Evolutionary conservation across 805 yeast genomes (phyloP), one percentile per base, ranked within the genome.

Genomic region (Pachysolen tannophilus): DNA sequence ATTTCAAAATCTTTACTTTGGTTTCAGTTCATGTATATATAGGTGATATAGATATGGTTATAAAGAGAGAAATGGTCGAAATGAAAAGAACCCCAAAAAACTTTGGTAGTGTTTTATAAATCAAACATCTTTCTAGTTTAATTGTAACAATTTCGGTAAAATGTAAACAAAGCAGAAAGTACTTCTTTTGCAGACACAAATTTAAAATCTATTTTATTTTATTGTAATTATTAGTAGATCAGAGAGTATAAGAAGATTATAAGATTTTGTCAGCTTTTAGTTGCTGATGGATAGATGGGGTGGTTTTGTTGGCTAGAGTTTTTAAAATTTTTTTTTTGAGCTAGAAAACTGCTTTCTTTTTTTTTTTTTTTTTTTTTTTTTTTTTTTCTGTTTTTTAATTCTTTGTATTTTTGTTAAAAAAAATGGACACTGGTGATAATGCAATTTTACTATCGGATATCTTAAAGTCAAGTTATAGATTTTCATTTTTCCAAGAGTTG

Each of bases 311-410:
- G 3, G 49, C 43, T 23, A 39, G 41, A n/a, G n/a, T n/a, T n/a
- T n/a, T n/a, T n/a, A n/a, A n/a, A n/a, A n/a, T n/a, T n/a, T n/a
- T n/a, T 26, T 43, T 49, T 23, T 33, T 49, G 34, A 48, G 43
- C 32, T 47, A 43, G 19, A 39, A 44, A 26, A 20, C 40, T n/a
- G 41, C 43, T 15, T 42, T 50, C 10, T 47, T 49, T 8, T 21
- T 14, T 26, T 26, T 17, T 26, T n/a, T 14, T 10, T 10, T 26
- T 26, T 26, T 17, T 9, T 17, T 26, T 11, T n/a, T n/a, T n/a
- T n/a, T n/a, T n/a, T n/a, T n/a, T n/a, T n/a, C n/a, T n/a, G n/a
- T n/a, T n/a, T n/a, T 17, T 14, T 17, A 26, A n/a, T n/a, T n/a
- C n/a, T n/a, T n/a, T n/a, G n/a, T n/a, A n/a, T n/a, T n/a, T n/a